phyloP scores from a whole-genome alignment of 306 rosid species.

The Inga oerstediana region DNA sequence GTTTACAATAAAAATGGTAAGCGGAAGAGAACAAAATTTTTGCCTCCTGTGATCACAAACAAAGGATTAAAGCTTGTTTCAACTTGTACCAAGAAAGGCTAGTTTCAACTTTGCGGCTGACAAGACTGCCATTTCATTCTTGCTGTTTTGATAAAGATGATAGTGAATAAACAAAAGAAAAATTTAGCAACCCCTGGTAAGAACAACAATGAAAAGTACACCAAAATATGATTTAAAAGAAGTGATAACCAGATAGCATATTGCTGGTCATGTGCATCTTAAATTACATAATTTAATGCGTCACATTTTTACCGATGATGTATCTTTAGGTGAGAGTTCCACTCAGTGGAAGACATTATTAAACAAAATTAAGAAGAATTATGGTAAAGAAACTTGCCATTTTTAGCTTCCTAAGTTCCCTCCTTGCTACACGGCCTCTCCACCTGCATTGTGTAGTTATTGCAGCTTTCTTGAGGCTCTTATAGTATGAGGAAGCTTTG shows the following conservation, averaged over 20 bases:
- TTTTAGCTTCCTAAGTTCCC: conserved; percentile 92
- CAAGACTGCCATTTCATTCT: too few species aligned
- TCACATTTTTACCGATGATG: conserved; percentile 7
- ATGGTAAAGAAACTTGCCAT: conserved; percentile 54
- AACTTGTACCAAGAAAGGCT: too few species aligned
- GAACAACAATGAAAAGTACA: too few species aligned
- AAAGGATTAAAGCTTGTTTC: too few species aligned
- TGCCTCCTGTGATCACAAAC: too few species aligned
- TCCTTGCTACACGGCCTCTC: conserved; percentile 77
- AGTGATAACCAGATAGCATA: background rate
- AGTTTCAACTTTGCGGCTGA: too few species aligned
- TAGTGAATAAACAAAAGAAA: too few species aligned
- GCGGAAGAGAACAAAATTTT: too few species aligned
- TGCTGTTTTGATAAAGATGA: too few species aligned
- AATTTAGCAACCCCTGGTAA: too few species aligned
- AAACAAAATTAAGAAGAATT: conserved; percentile 15
- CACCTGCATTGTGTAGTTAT: conserved; percentile 75
- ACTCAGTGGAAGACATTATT: conserved; percentile 13
- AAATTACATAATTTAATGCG: conserved; percentile 24
- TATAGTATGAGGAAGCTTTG: conserved; percentile 67
- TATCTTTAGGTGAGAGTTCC: conserved; percentile 13
- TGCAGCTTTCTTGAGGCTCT: conserved; percentile 82
- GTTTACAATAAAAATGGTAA: too few species aligned
- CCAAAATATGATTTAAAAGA: too few species aligned
- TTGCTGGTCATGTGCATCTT: conserved; percentile 18